Evolutionary conservation across 2,329 filamentous ascomycete genomes (phyloP).

Genomic region (Stagonosporopsis cucurbitacearum): DNA sequence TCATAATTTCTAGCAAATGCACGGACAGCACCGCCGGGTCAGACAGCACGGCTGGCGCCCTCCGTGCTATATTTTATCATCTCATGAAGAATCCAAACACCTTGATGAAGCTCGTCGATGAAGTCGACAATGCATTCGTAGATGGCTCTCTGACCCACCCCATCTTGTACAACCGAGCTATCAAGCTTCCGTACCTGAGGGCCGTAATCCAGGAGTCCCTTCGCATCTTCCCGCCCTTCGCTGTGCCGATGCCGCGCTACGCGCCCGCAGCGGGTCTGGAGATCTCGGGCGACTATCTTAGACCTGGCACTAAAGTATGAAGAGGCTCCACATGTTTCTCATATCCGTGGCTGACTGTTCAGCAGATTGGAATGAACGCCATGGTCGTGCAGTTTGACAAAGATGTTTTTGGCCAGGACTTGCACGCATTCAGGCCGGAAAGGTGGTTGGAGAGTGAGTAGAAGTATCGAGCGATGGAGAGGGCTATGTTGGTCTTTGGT

Average conservation of each 20-base stretch:
- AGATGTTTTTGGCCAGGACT: constrained; percentile 49
- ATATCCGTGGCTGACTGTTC: not conserved
- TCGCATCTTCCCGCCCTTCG: constrained; percentile 74
- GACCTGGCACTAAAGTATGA: not conserved
- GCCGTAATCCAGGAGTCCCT: constrained; percentile 80
- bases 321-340: not conserved
- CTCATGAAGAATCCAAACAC: constrained; percentile 43
- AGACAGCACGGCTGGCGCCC: constrained; percentile 46
- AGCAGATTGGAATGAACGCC: constrained; percentile 20
- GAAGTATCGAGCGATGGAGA: constrained; percentile 27
- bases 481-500: constrained; percentile 48
- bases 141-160: constrained; percentile 19
- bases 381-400: constrained; percentile 53
- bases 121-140: constrained; percentile 24
- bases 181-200: constrained; percentile 75
- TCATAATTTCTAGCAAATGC: not conserved
- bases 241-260: constrained; percentile 73
- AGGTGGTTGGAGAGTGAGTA: constrained; percentile 51
- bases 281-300: constrained; percentile 48
- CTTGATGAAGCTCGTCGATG: constrained; percentile 19
- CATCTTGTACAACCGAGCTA: constrained; percentile 54
- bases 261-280: constrained; percentile 69
- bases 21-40: constrained; percentile 40
- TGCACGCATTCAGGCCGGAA: constrained; percentile 53
- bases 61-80: constrained; percentile 50